These are phyloP conservation scores for Trichosporon sp. DNA, from an alignment of 1,284 basidiomycete genomes.

Conservation along the genomic window DNA sequence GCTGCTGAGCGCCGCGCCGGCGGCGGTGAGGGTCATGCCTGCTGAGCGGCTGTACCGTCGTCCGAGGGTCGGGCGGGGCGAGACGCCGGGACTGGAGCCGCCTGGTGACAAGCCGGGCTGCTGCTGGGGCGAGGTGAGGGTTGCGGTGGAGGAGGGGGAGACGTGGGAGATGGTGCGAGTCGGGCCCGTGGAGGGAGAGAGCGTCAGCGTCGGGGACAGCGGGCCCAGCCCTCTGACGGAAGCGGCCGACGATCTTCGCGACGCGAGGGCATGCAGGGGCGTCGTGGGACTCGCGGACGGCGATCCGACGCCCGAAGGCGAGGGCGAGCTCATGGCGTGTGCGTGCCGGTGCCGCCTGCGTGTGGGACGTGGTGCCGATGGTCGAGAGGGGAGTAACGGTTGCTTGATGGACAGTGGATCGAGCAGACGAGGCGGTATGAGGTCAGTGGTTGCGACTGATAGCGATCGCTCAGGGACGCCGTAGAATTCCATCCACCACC, in stretches of 20 bases:
- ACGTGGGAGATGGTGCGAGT: background rate
- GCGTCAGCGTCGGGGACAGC: background rate
- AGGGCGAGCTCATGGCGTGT: constrained; percentile 9
- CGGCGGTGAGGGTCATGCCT: constrained; percentile 18
- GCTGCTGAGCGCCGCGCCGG: background rate
- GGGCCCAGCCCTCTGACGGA: background rate
- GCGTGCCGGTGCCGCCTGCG: background rate
- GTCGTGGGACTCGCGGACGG: constrained; percentile 4
- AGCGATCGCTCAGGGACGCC: background rate
- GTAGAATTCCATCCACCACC: background rate
- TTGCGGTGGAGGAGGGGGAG: background rate
- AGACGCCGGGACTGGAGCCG: constrained; percentile 15
- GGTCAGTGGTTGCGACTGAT: background rate
- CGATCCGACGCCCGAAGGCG: constrained; percentile 10
- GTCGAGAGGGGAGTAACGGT: background rate
- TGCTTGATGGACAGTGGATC: background rate
- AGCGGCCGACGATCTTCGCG: background rate
- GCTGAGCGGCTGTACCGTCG: constrained; percentile 26
- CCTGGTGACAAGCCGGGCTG: background rate
- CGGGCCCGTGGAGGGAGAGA: background rate
- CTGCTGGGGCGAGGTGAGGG: background rate
- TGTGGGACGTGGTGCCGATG: background rate
- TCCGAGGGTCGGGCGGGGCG: constrained; percentile 28
- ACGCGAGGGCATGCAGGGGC: background rate
- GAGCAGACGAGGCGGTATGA: background rate